These are phyloP conservation scores for Populus pruinosa DNA, from an alignment of 345 rosid genomes.

Conservation along the genomic window DNA sequence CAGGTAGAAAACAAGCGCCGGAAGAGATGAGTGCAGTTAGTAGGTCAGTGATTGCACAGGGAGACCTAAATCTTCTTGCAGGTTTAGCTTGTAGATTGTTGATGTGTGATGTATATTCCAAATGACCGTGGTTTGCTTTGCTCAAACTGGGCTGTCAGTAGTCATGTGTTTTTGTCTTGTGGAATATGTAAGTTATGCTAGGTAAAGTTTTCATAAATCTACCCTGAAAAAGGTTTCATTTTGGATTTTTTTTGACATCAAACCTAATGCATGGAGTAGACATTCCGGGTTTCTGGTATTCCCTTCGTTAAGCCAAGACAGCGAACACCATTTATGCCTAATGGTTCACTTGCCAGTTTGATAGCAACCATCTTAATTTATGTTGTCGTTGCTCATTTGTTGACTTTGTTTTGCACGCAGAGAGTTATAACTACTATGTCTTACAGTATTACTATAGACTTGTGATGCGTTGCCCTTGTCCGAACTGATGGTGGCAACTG, in stretches of 20 bases:
- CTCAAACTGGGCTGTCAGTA: conserved; percentile 22
- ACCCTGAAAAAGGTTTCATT: background rate
- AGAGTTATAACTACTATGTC: background rate
- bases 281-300: background rate
- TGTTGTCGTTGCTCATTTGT: background rate
- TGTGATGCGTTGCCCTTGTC: background rate
- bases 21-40: conserved; percentile 36
- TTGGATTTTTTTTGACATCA: background rate
- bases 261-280: background rate
- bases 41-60: conserved; percentile 12
- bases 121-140: conserved; percentile 25
- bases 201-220: background rate
- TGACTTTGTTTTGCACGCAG: background rate
- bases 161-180: conserved; percentile 3
- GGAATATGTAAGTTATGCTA: background rate
- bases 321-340: background rate
- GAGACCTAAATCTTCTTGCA: conserved; percentile 8
- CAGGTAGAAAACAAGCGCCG: conserved; percentile 67
- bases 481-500: background rate
- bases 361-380: background rate
- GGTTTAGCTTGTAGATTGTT: conserved; percentile 33
- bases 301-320: background rate
- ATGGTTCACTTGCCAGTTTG: background rate
- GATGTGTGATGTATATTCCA: conserved; percentile 45
- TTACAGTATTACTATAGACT: background rate